Conservation (phyloP, 148 eudicot species). For the Spergularia bocconei region DNA sequence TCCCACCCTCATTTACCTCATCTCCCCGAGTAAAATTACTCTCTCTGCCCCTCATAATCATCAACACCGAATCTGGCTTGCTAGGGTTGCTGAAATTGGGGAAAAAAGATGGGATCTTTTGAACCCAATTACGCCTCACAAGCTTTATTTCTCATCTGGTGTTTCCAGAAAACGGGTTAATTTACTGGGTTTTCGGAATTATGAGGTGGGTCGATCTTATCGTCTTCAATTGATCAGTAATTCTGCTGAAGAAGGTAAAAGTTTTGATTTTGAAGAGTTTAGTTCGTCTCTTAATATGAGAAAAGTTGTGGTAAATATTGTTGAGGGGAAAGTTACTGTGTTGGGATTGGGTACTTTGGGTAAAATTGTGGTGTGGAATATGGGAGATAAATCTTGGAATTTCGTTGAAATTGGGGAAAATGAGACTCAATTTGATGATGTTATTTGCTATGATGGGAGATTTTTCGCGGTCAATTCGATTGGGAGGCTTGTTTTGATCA, state of each 20-base stretch:
- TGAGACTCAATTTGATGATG: slow-evolving; percentile 20
- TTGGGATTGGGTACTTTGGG: slow-evolving; percentile 18
- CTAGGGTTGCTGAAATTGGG: slow-evolving; percentile 23
- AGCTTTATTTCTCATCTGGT: slow-evolving; percentile 20
- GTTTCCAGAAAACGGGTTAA: background rate
- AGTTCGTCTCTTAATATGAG: slow-evolving; percentile 3
- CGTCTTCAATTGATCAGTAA: background rate
- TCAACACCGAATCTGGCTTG: slow-evolving; percentile 14
- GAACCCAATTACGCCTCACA: slow-evolving; percentile 18
- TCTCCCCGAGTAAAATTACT: background rate
- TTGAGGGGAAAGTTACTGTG: slow-evolving; percentile 1
- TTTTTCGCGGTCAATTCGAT: slow-evolving; percentile 25
- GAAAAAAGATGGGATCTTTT: slow-evolving; percentile 20
- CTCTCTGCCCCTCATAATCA: background rate
- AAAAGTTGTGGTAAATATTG: slow-evolving; percentile 13
- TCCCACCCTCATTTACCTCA: slow-evolving; percentile 18
- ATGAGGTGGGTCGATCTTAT: slow-evolving; percentile 29
- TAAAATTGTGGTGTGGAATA: slow-evolving; percentile 16
- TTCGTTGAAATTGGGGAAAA: slow-evolving; percentile 10
- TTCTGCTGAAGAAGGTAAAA: background rate
- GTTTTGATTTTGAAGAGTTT: slow-evolving; percentile 23
- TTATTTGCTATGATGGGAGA: slow-evolving; percentile 13
- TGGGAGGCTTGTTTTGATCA: slow-evolving; percentile 11
- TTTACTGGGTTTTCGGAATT: slow-evolving; percentile 20
- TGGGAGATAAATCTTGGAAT: slow-evolving; percentile 23